phyloP scores from a whole-genome alignment of 306 rosid species.

The Hippophae rhamnoides region DNA sequence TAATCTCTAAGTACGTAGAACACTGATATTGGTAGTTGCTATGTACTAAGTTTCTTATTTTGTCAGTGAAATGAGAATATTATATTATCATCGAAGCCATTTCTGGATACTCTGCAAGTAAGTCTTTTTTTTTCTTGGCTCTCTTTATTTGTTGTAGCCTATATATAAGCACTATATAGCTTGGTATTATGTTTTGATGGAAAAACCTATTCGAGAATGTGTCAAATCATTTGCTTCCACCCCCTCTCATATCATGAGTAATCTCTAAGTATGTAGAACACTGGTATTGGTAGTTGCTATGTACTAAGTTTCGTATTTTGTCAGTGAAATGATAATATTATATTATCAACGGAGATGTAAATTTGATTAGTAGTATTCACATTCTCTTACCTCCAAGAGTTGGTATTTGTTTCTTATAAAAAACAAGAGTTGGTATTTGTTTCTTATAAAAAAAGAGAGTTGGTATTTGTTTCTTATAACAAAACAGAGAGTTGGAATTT shows the following conservation, averaged over 20 bases:
- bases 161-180: not conserved
- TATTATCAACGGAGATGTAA: not conserved
- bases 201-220: too few relatives aligned
- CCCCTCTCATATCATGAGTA: too few relatives aligned
- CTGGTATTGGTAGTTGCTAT: not conserved
- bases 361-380: not conserved
- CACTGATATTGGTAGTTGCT: not conserved
- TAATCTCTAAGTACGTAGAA: not conserved
- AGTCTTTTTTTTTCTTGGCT: constrained; percentile 2
- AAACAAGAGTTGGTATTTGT: not conserved
- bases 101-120: constrained; percentile 41
- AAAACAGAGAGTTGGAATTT: too few relatives aligned
- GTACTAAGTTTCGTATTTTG: not conserved
- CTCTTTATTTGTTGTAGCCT: too few relatives aligned
- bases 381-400: not conserved
- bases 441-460: too few relatives aligned
- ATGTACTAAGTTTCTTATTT: not conserved
- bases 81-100: constrained; percentile 5
- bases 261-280: not conserved
- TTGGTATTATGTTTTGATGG: too few relatives aligned
- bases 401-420: not conserved
- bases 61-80: not conserved
- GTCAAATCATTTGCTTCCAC: too few relatives aligned
- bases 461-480: too few relatives aligned
- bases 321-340: not conserved